These are phyloP conservation scores for Usnea hakonensis DNA, from an alignment of 495 filamentous ascomycete genomes.

Conservation along the genomic window DNA sequence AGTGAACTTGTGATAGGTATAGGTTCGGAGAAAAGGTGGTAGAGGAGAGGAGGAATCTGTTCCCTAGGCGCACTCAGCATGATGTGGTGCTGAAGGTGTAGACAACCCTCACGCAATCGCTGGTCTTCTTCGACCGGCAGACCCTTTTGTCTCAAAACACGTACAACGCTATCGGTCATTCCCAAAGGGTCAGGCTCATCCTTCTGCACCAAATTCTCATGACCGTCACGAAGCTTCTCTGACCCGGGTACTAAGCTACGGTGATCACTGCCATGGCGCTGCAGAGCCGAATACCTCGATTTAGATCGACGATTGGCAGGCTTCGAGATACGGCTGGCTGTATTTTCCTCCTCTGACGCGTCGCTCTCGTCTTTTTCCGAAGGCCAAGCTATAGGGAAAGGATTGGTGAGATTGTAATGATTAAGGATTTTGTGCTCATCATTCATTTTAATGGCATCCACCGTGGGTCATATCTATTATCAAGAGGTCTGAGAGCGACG, in stretches of 20 bases:
- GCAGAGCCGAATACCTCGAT: conserved; percentile 77
- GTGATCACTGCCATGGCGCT: conserved; percentile 59
- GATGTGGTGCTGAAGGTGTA: conserved; percentile 3
- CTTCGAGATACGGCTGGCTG: conserved; percentile 39
- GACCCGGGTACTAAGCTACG: conserved; percentile 59
- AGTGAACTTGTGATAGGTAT: conserved; percentile 87
- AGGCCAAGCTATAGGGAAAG: conserved; percentile 82
- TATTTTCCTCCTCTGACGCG: conserved; percentile 55
- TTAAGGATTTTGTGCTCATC: conserved; percentile 69
- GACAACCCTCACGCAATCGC: conserved; percentile 53
- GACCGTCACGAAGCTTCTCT: conserved; percentile 55
- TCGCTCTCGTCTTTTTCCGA: conserved; percentile 68
- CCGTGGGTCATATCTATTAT: neutral
- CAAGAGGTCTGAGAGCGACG: neutral
- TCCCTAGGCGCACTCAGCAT: conserved; percentile 45
- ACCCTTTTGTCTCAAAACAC: conserved; percentile 64
- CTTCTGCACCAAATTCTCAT: conserved; percentile 70
- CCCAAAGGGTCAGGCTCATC: conserved; percentile 92
- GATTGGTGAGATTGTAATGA: conserved; percentile 77
- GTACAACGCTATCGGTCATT: conserved; percentile 71
- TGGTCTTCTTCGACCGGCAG: conserved; percentile 80
- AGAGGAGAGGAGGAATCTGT: conserved; percentile 88
- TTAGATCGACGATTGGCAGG: conserved; percentile 51
- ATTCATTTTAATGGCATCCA: conserved; percentile 44
- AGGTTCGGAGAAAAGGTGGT: conserved; percentile 89